These are phyloP conservation scores for Acacia pycnantha DNA, from an alignment of 331 rosid genomes.

Conservation along the genomic window DNA sequence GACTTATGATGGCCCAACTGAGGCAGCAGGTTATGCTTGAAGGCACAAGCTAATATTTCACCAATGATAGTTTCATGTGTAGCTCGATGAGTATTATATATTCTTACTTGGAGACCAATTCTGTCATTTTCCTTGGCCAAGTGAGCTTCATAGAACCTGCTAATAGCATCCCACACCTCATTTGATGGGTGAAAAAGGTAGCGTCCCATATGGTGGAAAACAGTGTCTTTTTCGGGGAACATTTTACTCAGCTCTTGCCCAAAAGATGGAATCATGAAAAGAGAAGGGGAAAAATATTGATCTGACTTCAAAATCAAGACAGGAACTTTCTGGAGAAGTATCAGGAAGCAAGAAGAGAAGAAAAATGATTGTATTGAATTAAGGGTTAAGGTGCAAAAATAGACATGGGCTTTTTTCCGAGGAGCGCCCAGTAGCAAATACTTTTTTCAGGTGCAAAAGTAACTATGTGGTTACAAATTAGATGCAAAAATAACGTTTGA, in stretches of 20 bases:
- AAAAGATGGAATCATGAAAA: constrained; percentile 59
- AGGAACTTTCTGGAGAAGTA: constrained; percentile 32
- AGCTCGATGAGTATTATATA: constrained; percentile 30
- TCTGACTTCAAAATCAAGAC: constrained; percentile 56
- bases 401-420: too few species aligned
- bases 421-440: too few species aligned
- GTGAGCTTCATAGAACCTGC: constrained; percentile 45
- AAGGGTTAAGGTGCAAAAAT: too few species aligned
- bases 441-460: too few species aligned
- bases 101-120: constrained; percentile 63
- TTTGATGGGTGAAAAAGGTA: constrained; percentile 74
- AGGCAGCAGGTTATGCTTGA: constrained; percentile 49
- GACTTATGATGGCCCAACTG: constrained; percentile 23
- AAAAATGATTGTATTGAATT: too few species aligned
- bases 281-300: constrained; percentile 63
- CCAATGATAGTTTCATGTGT: constrained; percentile 45
- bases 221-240: constrained; percentile 49
- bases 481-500: too few species aligned
- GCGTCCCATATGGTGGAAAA: constrained; percentile 58
- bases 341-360: too few species aligned
- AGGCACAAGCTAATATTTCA: constrained; percentile 49
- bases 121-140: constrained; percentile 46
- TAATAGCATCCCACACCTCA: constrained; percentile 55
- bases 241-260: constrained; percentile 39
- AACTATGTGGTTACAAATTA: too few species aligned